Conservation (phyloP, 2,329 filamentous ascomycete genomes). For the Ilyonectria robusta region DNA sequence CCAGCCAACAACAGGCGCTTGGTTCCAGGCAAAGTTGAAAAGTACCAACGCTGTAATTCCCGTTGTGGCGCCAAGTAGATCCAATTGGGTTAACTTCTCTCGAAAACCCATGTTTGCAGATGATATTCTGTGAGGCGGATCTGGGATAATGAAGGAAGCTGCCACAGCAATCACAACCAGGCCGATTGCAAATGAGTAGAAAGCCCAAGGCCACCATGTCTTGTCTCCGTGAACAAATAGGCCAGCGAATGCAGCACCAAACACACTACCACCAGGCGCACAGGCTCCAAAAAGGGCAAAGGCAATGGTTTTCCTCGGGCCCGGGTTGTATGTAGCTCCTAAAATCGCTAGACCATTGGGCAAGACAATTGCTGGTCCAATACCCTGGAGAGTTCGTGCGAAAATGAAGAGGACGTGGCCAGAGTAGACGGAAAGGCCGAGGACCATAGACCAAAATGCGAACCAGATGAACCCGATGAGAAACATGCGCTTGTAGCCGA, state of each 20-base stretch:
- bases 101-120: slow-evolving; percentile 16
- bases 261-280: slow-evolving; percentile 61
- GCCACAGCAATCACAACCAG: slow-evolving; percentile 51
- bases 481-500: slow-evolving; percentile 70
- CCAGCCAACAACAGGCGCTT: slow-evolving; percentile 74
- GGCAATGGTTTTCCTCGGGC: slow-evolving; percentile 71
- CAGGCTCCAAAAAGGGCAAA: slow-evolving; percentile 67
- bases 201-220: slow-evolving; percentile 64
- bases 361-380: slow-evolving; percentile 73
- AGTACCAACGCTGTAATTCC: slow-evolving; percentile 71
- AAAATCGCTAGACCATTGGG: slow-evolving; percentile 77
- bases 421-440: slow-evolving; percentile 59
- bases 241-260: slow-evolving; percentile 58
- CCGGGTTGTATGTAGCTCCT: slow-evolving; percentile 69
- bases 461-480: slow-evolving; percentile 70
- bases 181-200: slow-evolving; percentile 59
- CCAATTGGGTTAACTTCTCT: slow-evolving; percentile 50
- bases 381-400: slow-evolving; percentile 69
- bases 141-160: slow-evolving; percentile 54
- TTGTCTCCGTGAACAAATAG: slow-evolving; percentile 53
- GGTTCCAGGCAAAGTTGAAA: slow-evolving; percentile 78
- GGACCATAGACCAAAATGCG: slow-evolving; percentile 65
- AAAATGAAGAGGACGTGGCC: slow-evolving; percentile 62
- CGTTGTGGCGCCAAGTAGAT: slow-evolving; percentile 56
- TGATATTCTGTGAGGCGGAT: slow-evolving; percentile 40